Percentiles rank a stretch among this genome's conserved stretches.
These are phyloP conservation scores for Panellus pusillus DNA, from an alignment of 768 basidiomycete species.

Conservation along the genomic window DNA sequence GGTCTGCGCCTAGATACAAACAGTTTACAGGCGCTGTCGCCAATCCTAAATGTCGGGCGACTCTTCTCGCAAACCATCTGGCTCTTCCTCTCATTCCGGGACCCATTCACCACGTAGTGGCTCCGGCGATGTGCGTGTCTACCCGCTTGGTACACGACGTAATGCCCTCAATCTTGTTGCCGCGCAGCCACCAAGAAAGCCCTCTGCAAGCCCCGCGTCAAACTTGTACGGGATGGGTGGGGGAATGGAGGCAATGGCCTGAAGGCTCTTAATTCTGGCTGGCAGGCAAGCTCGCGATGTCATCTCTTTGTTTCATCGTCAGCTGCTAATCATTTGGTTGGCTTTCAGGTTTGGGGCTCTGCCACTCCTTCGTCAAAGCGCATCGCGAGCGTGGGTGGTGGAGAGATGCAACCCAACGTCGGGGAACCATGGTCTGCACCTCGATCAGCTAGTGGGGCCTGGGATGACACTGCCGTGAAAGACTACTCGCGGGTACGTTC, in stretches of 20 bases:
- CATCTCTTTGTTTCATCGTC: slow-evolving; percentile 8
- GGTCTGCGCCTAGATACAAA: slow-evolving; percentile 21
- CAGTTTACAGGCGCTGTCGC: slow-evolving; percentile 24
- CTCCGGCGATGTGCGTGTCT: slow-evolving; percentile 52
- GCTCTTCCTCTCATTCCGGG: slow-evolving; percentile 64
- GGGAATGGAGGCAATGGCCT: slow-evolving; percentile 49
- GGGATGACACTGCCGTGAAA: slow-evolving; percentile 57
- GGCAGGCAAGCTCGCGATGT: slow-evolving; percentile 54
- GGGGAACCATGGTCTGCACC: slow-evolving; percentile 53
- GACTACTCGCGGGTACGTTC: slow-evolving; percentile 52
- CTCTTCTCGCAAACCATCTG: slow-evolving; percentile 66
- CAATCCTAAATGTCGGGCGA: slow-evolving; percentile 38
- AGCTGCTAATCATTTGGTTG: slow-evolving; percentile 16
- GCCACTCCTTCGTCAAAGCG: slow-evolving; percentile 49
- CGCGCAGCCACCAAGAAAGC: slow-evolving; percentile 45
- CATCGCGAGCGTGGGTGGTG: slow-evolving; percentile 45
- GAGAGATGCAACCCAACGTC: slow-evolving; percentile 47
- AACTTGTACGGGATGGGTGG: slow-evolving; percentile 58
- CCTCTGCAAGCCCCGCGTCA: slow-evolving; percentile 37
- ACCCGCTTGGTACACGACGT: slow-evolving; percentile 3
- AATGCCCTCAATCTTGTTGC: no score
- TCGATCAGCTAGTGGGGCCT: slow-evolving; percentile 53
- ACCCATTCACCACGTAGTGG: slow-evolving; percentile 63
- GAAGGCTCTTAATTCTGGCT: slow-evolving; percentile 59
- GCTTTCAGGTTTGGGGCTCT: slow-evolving; percentile 59